Evolutionary conservation across 352 stramenopile genomes (phyloP).

Genomic region (Phytophthora kernoviae): DNA sequence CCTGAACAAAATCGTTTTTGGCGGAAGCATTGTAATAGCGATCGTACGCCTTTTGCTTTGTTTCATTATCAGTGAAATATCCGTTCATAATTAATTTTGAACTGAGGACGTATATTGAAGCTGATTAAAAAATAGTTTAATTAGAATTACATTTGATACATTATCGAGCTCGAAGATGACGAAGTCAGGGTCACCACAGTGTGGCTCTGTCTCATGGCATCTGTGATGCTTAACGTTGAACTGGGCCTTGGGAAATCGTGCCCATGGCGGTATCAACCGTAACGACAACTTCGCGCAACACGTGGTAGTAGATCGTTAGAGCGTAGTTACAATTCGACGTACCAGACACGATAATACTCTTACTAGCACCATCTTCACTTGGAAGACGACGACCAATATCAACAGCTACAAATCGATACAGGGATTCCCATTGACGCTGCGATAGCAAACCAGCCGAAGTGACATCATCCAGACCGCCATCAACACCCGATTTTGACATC

Average conservation of each 20-base stretch:
- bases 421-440: constrained; percentile 26
- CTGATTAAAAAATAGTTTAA: constrained; percentile 5
- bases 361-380: constrained; percentile 26
- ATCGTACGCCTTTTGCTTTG: constrained; percentile 32
- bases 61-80: too few species aligned
- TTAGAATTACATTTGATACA: too few species aligned
- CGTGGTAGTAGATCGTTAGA: constrained; percentile 24
- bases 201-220: too few species aligned
- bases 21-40: constrained; percentile 26
- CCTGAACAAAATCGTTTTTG: constrained; percentile 22
- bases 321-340: too few species aligned
- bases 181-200: too few species aligned
- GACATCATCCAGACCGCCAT: constrained; percentile 28
- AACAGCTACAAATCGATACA: constrained; percentile 30
- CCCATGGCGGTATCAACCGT: constrained; percentile 30
- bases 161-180: too few species aligned
- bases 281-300: constrained; percentile 31
- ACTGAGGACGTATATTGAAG: constrained; percentile 34
- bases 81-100: constrained; percentile 15
- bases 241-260: constrained; percentile 21
- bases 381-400: constrained; percentile 34
- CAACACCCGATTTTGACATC: constrained; percentile 27
- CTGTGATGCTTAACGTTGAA: constrained; percentile 17
- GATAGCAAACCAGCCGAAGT: constrained; percentile 17
- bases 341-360: constrained; percentile 24